Conservation (phyloP, 768 basidiomycete genomes). For the Rhizopogon sp. region DNA sequence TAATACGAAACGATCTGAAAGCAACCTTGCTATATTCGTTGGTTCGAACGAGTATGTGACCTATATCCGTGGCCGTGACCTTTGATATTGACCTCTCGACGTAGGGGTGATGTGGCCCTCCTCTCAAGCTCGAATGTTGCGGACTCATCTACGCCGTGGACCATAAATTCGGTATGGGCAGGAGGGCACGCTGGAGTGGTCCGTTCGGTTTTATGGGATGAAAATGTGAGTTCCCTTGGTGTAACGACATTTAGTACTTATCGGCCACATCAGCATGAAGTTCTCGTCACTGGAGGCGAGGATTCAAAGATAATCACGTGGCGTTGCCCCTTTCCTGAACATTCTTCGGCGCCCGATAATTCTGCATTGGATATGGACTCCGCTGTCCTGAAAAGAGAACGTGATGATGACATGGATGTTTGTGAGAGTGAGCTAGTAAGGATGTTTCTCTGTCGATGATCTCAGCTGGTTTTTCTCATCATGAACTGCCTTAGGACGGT, state of each 20-base stretch:
- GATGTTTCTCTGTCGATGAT: background rate
- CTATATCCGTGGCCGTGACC: background rate
- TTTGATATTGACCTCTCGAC: slow-evolving; percentile 1
- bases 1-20: slow-evolving; percentile 12
- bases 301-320: slow-evolving; percentile 43
- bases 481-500: slow-evolving; percentile 7
- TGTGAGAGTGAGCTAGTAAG: slow-evolving; percentile 13
- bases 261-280: slow-evolving; percentile 25
- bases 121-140: slow-evolving; percentile 40
- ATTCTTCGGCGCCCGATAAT: background rate
- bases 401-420: slow-evolving; percentile 14
- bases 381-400: slow-evolving; percentile 17
- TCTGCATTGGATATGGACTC: slow-evolving; percentile 8
- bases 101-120: slow-evolving; percentile 55
- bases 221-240: slow-evolving; percentile 31
- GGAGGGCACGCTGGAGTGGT: slow-evolving; percentile 54
- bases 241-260: background rate
- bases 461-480: background rate
- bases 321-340: slow-evolving; percentile 17
- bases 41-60: slow-evolving; percentile 67
- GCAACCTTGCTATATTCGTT: slow-evolving; percentile 49
- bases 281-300: slow-evolving; percentile 47
- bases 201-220: slow-evolving; percentile 52
- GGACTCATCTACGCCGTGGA: slow-evolving; percentile 39
- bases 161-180: slow-evolving; percentile 46